Evolutionary conservation across 208 protist species (phyloP).

Genomic region (Leishmania amazonensis): DNA sequence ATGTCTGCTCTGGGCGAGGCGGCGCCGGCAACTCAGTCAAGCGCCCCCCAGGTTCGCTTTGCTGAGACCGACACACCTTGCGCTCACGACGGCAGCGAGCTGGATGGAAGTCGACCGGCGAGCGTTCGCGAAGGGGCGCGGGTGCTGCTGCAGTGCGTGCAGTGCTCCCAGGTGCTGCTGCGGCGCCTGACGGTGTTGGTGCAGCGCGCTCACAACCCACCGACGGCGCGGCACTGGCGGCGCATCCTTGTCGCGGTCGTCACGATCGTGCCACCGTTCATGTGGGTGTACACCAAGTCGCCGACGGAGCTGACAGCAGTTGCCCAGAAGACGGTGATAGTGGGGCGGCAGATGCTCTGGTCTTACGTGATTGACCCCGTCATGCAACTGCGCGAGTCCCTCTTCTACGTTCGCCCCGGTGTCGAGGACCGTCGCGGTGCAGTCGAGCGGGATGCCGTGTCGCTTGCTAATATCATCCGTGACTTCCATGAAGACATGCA

Average conservation of each 20-base stretch:
- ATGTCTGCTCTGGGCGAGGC: neutral
- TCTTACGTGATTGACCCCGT: conserved; percentile 60
- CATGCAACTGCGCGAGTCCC: conserved; percentile 43
- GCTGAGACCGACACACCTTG: neutral
- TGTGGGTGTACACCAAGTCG: conserved; percentile 51
- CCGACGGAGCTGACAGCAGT: conserved; percentile 35
- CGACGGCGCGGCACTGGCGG: conserved; percentile 45
- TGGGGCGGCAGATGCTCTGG: conserved; percentile 30
- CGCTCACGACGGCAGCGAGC: neutral
- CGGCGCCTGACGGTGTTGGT: conserved; percentile 32
- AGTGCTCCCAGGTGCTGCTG: conserved; percentile 26
- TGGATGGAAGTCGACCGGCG: neutral
- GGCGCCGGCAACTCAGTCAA: neutral
- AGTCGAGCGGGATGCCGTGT: conserved; percentile 57
- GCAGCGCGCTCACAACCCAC: conserved; percentile 38
- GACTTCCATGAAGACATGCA: conserved; percentile 85
- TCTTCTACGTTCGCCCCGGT: conserved; percentile 64
- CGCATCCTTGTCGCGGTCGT: conserved; percentile 36
- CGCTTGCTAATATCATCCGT: conserved; percentile 77
- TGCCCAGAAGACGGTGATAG: conserved; percentile 9
- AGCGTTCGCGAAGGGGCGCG: conserved; percentile 38
- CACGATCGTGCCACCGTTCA: conserved; percentile 31
- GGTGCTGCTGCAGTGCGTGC: conserved; percentile 35
- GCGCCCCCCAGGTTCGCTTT: neutral
- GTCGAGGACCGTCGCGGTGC: conserved; percentile 61